phyloP scores from a whole-genome alignment of 2,329 filamentous ascomycete species.

The Colletotrichum camelliae region DNA sequence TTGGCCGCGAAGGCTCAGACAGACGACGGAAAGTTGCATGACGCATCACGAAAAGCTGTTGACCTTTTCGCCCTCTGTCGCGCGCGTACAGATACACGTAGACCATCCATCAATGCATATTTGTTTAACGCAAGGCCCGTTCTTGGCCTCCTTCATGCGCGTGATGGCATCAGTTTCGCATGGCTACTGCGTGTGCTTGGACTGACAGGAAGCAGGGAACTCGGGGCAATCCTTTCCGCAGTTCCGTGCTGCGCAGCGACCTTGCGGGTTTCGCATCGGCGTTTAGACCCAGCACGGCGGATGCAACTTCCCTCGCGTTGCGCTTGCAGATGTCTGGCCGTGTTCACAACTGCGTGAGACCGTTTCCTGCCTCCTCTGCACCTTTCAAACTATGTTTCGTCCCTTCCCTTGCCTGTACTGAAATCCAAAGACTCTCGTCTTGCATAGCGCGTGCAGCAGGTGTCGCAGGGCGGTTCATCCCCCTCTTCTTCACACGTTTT shows the following conservation, averaged over 20 bases:
- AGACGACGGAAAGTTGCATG: neutral
- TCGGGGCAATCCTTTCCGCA: neutral
- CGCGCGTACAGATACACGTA: neutral
- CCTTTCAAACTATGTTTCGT: neutral
- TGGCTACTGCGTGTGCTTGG: neutral
- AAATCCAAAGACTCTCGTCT: neutral
- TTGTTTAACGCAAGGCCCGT: neutral
- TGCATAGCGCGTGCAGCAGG: neutral
- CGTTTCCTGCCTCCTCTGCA: neutral
- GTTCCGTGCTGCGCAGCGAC: neutral
- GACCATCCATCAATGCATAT: constrained; percentile 14
- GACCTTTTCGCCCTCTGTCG: neutral
- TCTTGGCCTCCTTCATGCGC: neutral
- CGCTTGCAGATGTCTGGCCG: neutral
- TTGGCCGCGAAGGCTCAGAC: neutral
- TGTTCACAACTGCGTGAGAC: neutral
- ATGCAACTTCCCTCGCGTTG: neutral
- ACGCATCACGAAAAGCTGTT: neutral
- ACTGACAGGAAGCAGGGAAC: neutral
- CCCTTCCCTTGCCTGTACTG: neutral
- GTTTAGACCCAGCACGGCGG: neutral
- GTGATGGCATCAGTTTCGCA: neutral
- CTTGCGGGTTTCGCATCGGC: neutral
- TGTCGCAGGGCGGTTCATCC: neutral
- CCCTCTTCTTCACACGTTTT: neutral